Conservation (phyloP, 2,329 filamentous ascomycete species). For the Fonsecaea pedrosoi region DNA sequence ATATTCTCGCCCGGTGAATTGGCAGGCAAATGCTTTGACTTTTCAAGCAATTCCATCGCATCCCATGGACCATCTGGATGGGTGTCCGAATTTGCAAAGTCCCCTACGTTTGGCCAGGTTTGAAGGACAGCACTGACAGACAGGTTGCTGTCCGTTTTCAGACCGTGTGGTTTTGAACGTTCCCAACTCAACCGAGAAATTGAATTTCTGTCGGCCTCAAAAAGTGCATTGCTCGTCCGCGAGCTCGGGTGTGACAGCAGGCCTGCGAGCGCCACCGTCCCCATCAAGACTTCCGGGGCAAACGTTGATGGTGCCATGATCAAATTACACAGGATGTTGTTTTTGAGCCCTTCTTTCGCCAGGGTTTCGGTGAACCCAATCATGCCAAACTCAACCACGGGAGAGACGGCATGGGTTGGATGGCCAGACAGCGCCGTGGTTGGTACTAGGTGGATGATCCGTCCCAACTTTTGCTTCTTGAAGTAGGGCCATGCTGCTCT, state of each 20-base stretch:
- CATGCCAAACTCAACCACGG: too few relatives aligned
- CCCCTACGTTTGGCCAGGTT: not conserved
- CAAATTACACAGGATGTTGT: not conserved
- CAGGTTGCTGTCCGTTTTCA: not conserved
- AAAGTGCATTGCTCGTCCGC: not conserved
- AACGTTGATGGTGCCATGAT: not conserved
- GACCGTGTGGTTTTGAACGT: not conserved
- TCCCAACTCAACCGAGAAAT: not conserved
- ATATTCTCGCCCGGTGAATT: not conserved
- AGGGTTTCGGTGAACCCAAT: not conserved
- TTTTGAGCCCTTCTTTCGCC: not conserved
- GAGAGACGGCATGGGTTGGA: too few relatives aligned
- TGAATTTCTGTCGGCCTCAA: not conserved
- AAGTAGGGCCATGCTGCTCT: too few relatives aligned
- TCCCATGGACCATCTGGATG: not conserved
- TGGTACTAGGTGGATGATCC: too few relatives aligned
- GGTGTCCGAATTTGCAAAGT: not conserved
- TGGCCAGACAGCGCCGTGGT: too few relatives aligned
- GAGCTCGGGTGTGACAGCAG: not conserved
- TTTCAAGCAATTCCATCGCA: not conserved
- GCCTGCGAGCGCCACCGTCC: not conserved
- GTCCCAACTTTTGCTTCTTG: too few relatives aligned
- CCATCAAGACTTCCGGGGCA: not conserved
- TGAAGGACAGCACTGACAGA: not conserved
- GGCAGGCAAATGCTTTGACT: not conserved